Evolutionary conservation across 2,329 filamentous ascomycete genomes (phyloP).

Genomic region (Aspergillus sp.): DNA sequence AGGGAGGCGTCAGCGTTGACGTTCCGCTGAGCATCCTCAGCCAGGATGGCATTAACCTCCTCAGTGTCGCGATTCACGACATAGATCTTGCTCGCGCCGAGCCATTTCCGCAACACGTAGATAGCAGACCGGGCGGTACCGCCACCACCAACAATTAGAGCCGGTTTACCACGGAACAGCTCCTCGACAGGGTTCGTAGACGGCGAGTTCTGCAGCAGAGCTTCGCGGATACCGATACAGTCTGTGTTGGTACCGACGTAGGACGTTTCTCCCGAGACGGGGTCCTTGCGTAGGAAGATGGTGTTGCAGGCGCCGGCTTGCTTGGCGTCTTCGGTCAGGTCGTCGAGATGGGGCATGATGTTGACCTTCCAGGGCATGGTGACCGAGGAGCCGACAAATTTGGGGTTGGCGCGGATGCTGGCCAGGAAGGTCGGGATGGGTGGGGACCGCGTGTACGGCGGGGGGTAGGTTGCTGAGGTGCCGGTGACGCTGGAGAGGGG

Average conservation of each 20-base stretch:
- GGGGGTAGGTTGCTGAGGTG: conserved; percentile 30
- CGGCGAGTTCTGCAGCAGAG: conserved; percentile 58
- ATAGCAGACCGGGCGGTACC: conserved; percentile 76
- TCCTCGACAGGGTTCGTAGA: conserved; percentile 3
- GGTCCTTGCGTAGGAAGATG: conserved; percentile 59
- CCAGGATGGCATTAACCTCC: conserved; percentile 67
- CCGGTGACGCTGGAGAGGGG: conserved; percentile 41
- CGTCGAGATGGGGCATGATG: conserved; percentile 71
- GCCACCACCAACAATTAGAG: conserved; percentile 73
- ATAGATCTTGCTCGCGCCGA: conserved; percentile 69
- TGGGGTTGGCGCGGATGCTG: conserved; percentile 37
- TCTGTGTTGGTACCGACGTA: conserved; percentile 80
- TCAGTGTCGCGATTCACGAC: conserved; percentile 70
- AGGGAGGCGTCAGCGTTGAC: conserved; percentile 31
- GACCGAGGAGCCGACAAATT: conserved; percentile 63
- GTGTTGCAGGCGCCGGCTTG: conserved; percentile 80
- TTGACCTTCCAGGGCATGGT: conserved; percentile 84
- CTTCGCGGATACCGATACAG: conserved; percentile 73
- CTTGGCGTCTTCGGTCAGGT: conserved; percentile 69
- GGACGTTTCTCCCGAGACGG: conserved; percentile 46
- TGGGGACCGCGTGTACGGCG: conserved; percentile 36
- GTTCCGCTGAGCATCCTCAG: conserved; percentile 62
- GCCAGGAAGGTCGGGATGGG: conserved; percentile 36
- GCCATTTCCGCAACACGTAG: conserved; percentile 70
- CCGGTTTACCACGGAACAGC: conserved; percentile 55